Conservation (phyloP, 2,329 filamentous ascomycete genomes). For the Fusarium napiforme region DNA sequence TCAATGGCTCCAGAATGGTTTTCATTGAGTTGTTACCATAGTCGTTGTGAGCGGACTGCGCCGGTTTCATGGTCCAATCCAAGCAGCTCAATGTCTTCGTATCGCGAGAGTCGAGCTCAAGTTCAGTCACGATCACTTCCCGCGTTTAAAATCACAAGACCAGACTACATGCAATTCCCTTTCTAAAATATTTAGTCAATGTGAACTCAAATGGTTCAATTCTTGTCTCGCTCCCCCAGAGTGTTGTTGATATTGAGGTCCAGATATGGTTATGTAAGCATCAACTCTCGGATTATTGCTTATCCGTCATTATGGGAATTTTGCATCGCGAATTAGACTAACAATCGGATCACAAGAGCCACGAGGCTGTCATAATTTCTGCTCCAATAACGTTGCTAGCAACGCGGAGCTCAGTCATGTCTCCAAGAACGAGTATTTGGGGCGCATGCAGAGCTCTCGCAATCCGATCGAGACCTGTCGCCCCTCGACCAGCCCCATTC, state of each 20-base stretch:
- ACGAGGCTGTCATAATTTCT: slow-evolving; percentile 37
- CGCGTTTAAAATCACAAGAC: not conserved
- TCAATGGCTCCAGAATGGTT: not conserved
- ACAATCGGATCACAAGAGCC: slow-evolving; percentile 38
- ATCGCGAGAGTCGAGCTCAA: not conserved
- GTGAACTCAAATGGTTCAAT: not conserved
- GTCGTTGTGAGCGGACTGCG: not conserved
- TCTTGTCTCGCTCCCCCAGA: not conserved
- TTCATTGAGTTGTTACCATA: not conserved
- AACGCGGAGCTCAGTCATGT: slow-evolving; percentile 49
- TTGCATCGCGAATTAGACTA: slow-evolving; percentile 42
- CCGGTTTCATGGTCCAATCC: not conserved
- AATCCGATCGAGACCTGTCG: slow-evolving; percentile 44
- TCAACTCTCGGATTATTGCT: slow-evolving; percentile 32
- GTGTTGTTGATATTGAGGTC: not conserved
- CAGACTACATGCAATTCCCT: not conserved
- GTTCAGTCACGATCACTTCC: not conserved
- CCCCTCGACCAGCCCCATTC: slow-evolving; percentile 40
- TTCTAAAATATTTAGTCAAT: not conserved
- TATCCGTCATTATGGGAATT: slow-evolving; percentile 39
- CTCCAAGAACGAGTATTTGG: slow-evolving; percentile 49
- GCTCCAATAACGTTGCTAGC: slow-evolving; percentile 43
- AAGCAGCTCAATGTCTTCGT: not conserved
- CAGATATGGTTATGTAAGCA: slow-evolving; percentile 35
- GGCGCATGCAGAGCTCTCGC: slow-evolving; percentile 50